Evolutionary conservation across 2,329 filamentous ascomycete genomes (phyloP).

Genomic region (Talaromyces sp.): DNA sequence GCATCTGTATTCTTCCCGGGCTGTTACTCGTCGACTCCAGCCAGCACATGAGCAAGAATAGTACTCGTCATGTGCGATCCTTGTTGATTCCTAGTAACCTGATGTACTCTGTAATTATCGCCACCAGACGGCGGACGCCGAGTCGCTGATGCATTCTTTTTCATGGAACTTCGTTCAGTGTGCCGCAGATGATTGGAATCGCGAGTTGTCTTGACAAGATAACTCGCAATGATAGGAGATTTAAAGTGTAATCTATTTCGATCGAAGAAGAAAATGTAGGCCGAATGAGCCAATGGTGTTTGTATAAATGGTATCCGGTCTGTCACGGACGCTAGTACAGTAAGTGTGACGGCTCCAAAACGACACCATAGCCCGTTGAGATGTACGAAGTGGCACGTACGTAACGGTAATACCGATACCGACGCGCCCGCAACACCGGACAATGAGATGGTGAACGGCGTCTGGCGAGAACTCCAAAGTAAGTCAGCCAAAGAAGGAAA

Average conservation of each 20-base stretch:
- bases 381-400: background rate
- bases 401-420: conserved; percentile 1
- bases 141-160: background rate
- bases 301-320: conserved; percentile 12
- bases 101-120: background rate
- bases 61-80: background rate
- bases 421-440: background rate
- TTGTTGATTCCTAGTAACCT: background rate
- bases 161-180: background rate
- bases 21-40: background rate
- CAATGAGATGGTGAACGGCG: conserved; percentile 3
- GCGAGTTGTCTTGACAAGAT: background rate
- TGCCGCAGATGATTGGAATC: background rate
- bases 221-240: background rate
- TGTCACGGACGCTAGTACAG: conserved; percentile 21
- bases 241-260: background rate
- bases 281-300: background rate
- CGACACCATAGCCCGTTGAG: background rate
- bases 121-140: background rate
- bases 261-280: background rate
- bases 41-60: background rate
- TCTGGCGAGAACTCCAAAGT: conserved; percentile 10
- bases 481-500: background rate
- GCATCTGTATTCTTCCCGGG: background rate
- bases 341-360: background rate